Base-by-base conservation (phyloP, 306 rosid species). In the Phaseolus lunatus region DNA sequence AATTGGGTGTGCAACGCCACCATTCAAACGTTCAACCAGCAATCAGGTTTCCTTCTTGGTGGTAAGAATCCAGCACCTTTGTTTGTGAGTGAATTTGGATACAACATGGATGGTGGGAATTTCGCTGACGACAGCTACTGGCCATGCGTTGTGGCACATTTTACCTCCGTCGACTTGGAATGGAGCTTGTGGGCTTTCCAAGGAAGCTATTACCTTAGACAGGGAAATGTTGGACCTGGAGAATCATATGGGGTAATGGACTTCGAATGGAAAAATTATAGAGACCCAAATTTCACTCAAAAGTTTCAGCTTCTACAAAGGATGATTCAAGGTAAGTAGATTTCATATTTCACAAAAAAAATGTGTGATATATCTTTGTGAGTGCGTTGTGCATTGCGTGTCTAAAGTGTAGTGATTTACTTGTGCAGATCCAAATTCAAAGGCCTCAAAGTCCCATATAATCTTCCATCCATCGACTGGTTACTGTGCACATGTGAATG, bases 111-210 rank as follows among this genome's bases (percentile, higher is more conserved):
- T 0, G 78, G 85, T 5, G 43, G 0, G 1, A 73, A 71, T 26
- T 5, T 61, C 1, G 76, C 68, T 0, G 79, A 84, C 5, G 84
- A 84, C 41, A 72, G 81, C 5, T 88, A 43, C 73, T 11, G 84
- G 16, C 80, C 79, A 0, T 82, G 92, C 77, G 54, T 86, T 9
- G 19, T 56, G 61, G 66, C 90, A 0, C 72, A 52, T 7, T 79
- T 82, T n/a, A 80, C 78, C 3, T 67, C 54, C 0, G 65, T 67
- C 11, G 90, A 88, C 67, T 44, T 88, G 70, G 92, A 86, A 31
- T 88, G 90, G 88, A 78, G 81, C 24, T 67, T 84, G 69, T 86
- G 89, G 84, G 67, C 88, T 26, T 86, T 83, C 26, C 80, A 67
- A 68, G 89, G 92, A 73, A 82, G 80, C 63, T 88, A 88, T 53